Evolutionary conservation across 1,139 yeast genomes (phyloP).

Genomic region (Protomyces arabidopsidicola): DNA sequence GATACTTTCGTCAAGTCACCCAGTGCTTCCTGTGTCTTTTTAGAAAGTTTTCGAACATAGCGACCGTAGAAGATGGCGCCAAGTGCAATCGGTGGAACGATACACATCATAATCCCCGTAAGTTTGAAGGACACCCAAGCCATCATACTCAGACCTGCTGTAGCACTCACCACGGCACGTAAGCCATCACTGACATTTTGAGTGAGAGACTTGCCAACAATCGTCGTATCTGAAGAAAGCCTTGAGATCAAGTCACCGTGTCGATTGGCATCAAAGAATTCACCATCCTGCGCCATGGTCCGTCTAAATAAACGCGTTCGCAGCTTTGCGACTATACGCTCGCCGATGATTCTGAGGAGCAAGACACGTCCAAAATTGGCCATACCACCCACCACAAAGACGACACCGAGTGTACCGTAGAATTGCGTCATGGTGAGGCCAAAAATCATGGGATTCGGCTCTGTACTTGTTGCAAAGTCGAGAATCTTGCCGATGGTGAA

Average conservation of each 20-base stretch:
- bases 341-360: slow-evolving; percentile 72
- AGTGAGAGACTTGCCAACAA: slow-evolving; percentile 80
- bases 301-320: slow-evolving; percentile 71
- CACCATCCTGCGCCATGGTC: slow-evolving; percentile 80
- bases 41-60: slow-evolving; percentile 66
- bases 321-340: slow-evolving; percentile 75
- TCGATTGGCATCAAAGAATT: slow-evolving; percentile 84
- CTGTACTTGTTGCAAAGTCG: slow-evolving; percentile 53
- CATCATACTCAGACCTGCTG: slow-evolving; percentile 84
- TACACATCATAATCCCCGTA: slow-evolving; percentile 66
- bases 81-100: slow-evolving; percentile 66
- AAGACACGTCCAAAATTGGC: slow-evolving; percentile 80
- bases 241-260: slow-evolving; percentile 92
- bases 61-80: slow-evolving; percentile 60
- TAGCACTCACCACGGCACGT: slow-evolving; percentile 71
- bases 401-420: slow-evolving; percentile 48
- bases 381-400: slow-evolving; percentile 63
- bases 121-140: slow-evolving; percentile 74
- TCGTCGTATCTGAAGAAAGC: slow-evolving; percentile 81
- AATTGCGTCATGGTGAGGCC: slow-evolving; percentile 51
- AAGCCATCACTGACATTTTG: slow-evolving; percentile 89
- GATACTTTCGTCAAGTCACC: slow-evolving; percentile 84
- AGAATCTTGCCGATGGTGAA: slow-evolving; percentile 58
- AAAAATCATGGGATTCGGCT: slow-evolving; percentile 39
- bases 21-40: slow-evolving; percentile 75